Conservation (phyloP, 441 rosid genomes). For the Geranium incanum region DNA sequence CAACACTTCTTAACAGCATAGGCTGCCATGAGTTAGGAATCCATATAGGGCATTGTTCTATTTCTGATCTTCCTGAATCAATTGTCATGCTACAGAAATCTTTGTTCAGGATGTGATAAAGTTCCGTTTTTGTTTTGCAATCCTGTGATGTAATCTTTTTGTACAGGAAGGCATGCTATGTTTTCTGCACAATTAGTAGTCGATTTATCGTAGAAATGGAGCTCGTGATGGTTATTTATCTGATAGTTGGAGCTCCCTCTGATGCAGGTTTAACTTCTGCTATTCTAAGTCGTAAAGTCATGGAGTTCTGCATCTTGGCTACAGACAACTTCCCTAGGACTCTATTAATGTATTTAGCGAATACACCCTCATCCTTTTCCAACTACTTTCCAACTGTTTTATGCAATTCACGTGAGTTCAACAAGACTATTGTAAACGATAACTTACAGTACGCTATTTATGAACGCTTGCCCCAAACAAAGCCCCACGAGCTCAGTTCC, state of each 20-base stretch:
- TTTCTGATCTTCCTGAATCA: no score
- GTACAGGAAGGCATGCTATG: no score
- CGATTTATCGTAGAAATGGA: neutral
- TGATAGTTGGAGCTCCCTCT: slow-evolving; percentile 11
- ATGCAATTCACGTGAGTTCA: slow-evolving; percentile 62
- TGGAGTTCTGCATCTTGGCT: slow-evolving; percentile 78
- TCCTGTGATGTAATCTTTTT: no score
- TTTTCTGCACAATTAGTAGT: no score
- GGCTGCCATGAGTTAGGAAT: no score
- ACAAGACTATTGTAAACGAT: slow-evolving; percentile 57
- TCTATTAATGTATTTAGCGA: slow-evolving; percentile 81
- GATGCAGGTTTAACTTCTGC: slow-evolving; percentile 68
- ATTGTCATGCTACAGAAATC: no score
- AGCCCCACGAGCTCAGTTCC: slow-evolving; percentile 36
- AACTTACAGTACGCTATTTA: slow-evolving; percentile 49
- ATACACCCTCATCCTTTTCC: slow-evolving; percentile 59
- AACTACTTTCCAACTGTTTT: slow-evolving; percentile 76
- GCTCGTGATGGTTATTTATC: neutral
- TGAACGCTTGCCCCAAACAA: slow-evolving; percentile 35
- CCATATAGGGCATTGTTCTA: no score
- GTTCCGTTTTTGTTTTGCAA: no score
- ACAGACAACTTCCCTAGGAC: slow-evolving; percentile 86
- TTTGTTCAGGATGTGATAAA: no score
- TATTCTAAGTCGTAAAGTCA: slow-evolving; percentile 59
- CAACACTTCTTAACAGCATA: no score